Evolutionary conservation across 345 rosid species (phyloP).

Genomic region (Draba incana): DNA sequence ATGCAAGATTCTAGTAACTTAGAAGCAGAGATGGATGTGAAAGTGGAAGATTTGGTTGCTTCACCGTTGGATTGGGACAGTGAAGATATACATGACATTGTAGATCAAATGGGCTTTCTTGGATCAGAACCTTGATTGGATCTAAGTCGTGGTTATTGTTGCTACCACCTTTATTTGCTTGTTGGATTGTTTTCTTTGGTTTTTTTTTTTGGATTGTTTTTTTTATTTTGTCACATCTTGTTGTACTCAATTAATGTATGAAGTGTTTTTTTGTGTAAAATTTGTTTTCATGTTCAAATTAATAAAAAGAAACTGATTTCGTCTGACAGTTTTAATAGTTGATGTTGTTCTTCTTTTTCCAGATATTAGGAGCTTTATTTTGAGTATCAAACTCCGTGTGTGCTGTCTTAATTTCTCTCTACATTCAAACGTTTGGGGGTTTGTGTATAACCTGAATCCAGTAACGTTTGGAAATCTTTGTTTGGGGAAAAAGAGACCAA

Average conservation of each 20-base stretch:
- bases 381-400: background rate
- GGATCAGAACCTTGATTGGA: slow-evolving; percentile 50
- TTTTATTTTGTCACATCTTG: background rate
- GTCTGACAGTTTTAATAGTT: slow-evolving; percentile 2
- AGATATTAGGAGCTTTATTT: background rate
- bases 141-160: slow-evolving; percentile 16
- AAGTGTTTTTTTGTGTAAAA: slow-evolving; percentile 21
- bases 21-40: slow-evolving; percentile 51
- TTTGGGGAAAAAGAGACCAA: background rate
- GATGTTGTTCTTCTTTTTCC: background rate
- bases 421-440: background rate
- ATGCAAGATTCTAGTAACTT: slow-evolving; percentile 52
- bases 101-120: slow-evolving; percentile 70
- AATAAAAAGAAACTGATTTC: slow-evolving; percentile 18
- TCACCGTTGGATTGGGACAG: slow-evolving; percentile 59
- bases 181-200: slow-evolving; percentile 28
- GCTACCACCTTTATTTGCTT: slow-evolving; percentile 16
- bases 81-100: slow-evolving; percentile 58
- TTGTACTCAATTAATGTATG: background rate
- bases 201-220: slow-evolving; percentile 26
- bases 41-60: slow-evolving; percentile 57
- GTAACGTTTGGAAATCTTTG: background rate
- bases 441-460: background rate
- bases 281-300: slow-evolving; percentile 1
- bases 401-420: background rate